Evolutionary conservation across 805 yeast species (phyloP).

Genomic region (Clavispora asparagi): DNA sequence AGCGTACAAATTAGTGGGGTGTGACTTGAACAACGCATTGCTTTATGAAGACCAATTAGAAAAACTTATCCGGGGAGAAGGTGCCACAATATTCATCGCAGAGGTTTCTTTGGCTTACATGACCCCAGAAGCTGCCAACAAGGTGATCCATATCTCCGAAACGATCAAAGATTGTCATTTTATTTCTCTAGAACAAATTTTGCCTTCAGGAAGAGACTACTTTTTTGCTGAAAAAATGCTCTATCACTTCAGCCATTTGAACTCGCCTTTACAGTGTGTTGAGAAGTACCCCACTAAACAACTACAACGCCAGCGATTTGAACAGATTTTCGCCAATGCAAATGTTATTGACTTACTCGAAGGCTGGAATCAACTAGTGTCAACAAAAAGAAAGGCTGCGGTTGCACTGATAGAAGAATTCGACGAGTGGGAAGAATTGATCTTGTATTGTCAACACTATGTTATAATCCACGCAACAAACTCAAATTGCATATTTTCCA

Average conservation of each 20-base stretch:
- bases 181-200: conserved; percentile 62
- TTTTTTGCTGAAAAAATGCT: conserved; percentile 75
- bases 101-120: conserved; percentile 82
- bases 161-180: conserved; percentile 51
- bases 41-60: conserved; percentile 31
- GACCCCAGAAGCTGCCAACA: conserved; percentile 62
- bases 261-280: conserved; percentile 68
- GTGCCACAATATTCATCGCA: conserved; percentile 60
- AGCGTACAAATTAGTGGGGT: conserved; percentile 54
- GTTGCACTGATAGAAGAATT: conserved; percentile 58
- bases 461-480: conserved; percentile 61
- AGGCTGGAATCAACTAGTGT: conserved; percentile 49
- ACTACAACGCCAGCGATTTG: conserved; percentile 49
- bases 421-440: conserved; percentile 83
- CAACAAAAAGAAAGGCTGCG: conserved; percentile 28
- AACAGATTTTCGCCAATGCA: conserved; percentile 41
- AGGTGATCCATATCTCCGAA: conserved; percentile 47
- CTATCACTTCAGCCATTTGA: conserved; percentile 58
- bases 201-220: conserved; percentile 58
- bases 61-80: conserved; percentile 17
- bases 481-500: conserved; percentile 4
- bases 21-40: conserved; percentile 52
- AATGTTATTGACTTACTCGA: conserved; percentile 52
- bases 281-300: conserved; percentile 45
- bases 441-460: conserved; percentile 71